These are phyloP conservation scores for Phytophthora palmivora DNA, from an alignment of 352 stramenopile genomes.

Conservation along the genomic window DNA sequence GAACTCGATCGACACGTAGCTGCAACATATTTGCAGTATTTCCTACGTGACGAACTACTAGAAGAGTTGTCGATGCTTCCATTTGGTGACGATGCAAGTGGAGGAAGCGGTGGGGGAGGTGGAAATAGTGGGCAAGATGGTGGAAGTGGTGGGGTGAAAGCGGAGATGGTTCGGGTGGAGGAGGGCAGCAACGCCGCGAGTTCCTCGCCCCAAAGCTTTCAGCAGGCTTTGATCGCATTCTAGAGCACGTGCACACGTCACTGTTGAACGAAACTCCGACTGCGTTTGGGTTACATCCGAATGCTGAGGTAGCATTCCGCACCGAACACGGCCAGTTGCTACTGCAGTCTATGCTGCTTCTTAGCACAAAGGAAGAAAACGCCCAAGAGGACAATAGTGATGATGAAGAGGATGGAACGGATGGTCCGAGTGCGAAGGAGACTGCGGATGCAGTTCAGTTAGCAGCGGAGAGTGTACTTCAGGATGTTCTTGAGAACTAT, in stretches of 20 bases:
- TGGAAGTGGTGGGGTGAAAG: conserved; percentile 30
- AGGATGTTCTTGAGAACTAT: conserved; percentile 93
- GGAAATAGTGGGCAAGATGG: conserved; percentile 31
- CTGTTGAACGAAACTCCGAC: conserved; percentile 86
- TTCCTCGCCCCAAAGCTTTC: conserved; percentile 81
- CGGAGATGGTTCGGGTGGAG: conserved; percentile 27
- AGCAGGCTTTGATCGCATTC: conserved; percentile 76
- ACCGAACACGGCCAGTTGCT: conserved; percentile 85
- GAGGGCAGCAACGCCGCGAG: conserved; percentile 49
- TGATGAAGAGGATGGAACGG: conserved; percentile 39
- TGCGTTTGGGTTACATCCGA: conserved; percentile 93
- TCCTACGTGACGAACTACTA: conserved; percentile 88
- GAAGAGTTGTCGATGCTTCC: conserved; percentile 92
- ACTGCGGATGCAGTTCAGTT: conserved; percentile 75
- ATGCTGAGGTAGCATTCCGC: conserved; percentile 93
- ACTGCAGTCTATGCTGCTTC: conserved; percentile 79
- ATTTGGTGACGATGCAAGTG: conserved; percentile 71
- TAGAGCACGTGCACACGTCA: conserved; percentile 90
- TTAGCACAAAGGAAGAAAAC: conserved; percentile 62
- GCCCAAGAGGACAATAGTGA: conserved; percentile 35
- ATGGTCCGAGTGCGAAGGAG: conserved; percentile 35
- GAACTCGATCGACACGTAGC: conserved; percentile 83
- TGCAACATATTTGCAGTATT: conserved; percentile 88
- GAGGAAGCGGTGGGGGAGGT: conserved; percentile 24
- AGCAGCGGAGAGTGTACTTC: conserved; percentile 84